A percentile compares a stretch with the other conserved stretches of the same genome.
Conservation (phyloP, 2,329 filamentous ascomycete species). For the Monosporascus sp. region DNA sequence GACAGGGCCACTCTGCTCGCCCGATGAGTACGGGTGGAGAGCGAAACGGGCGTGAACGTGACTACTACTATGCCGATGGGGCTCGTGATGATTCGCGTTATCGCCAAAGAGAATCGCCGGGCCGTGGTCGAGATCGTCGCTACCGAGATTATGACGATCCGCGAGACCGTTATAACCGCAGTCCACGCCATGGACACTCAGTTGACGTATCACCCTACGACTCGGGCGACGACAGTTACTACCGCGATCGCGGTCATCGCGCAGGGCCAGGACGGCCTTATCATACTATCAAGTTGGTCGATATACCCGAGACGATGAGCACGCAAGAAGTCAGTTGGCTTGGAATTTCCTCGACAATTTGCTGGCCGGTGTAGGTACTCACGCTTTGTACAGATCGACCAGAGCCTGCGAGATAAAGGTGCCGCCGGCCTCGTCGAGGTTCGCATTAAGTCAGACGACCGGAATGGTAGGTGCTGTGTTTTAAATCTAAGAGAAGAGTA, state of each 20-base stretch:
- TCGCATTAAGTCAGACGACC: constrained; percentile 27
- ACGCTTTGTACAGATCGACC: constrained; percentile 20
- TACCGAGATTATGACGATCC: constrained; percentile 18
- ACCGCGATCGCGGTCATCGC: constrained; percentile 18
- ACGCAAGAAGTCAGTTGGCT: constrained; percentile 19
- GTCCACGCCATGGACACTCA: constrained; percentile 18
- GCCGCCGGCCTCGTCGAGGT: constrained; percentile 25
- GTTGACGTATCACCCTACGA: constrained; percentile 19
- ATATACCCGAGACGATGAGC: constrained; percentile 24
- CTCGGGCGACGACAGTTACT: constrained; percentile 20
- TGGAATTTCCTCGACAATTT: background rate
- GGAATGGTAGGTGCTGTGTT: constrained; percentile 14
- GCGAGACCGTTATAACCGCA: constrained; percentile 14
- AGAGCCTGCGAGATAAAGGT: constrained; percentile 23
- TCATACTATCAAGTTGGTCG: constrained; percentile 28
- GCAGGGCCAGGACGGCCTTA: constrained; percentile 25
- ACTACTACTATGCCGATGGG: constrained; percentile 3
- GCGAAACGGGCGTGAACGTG: constrained; percentile 13
- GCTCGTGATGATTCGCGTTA: constrained; percentile 10
- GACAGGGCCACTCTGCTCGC: constrained; percentile 8
- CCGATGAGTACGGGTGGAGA: constrained; percentile 3
- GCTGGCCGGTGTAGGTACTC: background rate
- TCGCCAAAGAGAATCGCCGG: constrained; percentile 14
- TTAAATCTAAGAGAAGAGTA: background rate
- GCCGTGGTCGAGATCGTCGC: constrained; percentile 13